Base-by-base conservation (phyloP, 805 yeast species). In the Hagleromyces aurorensis region DNA sequence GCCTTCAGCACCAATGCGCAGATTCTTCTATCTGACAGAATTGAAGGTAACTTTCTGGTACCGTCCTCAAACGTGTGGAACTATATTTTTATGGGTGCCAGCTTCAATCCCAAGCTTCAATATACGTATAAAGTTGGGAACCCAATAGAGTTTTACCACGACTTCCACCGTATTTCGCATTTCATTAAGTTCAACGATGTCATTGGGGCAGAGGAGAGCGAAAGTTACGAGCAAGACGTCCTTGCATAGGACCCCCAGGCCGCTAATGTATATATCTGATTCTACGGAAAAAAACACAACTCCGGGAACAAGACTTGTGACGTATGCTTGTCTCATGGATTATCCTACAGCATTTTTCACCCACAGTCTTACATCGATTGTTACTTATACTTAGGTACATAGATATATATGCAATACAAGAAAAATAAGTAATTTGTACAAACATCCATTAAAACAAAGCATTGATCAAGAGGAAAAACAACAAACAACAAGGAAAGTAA, bases 1-100 rank as follows among this genome's bases (percentile, higher is more conserved):
- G 48, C 57, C 0, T 85, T 73, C 52, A 75, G 81, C 27, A 62
- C 57, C 21, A 67, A 66, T 43, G 68, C 78, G 4, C 95, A 86
- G 44, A 49, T 89, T 35, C 59, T 85, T 14, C 55, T 91, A 13
- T 75, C 95, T 0, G 89, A 77, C 37, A 65, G 77, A 34, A 67
- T 84, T 27, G 67, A 70, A 52, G 98, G 98, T 5, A 78, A 75
- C 40, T 87, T 84, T 56, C 52, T 84, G 55, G 93, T 85, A 1
- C 99, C 99, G 1, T 76, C 73, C 13, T 78, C 78, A 18, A 76
- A 74, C 34, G 52, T 85, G 17, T 91, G 99, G 99, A 91, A 91
- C 54, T 85, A 79, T 51, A 69, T 93, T 2, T 89, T 91, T 46
- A 69, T 84, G 60, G 91, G 96, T 2, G 78, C 91, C 1, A 72